Base-by-base conservation (phyloP, 148 eudicot genomes). In the Oxyria digyna region DNA sequence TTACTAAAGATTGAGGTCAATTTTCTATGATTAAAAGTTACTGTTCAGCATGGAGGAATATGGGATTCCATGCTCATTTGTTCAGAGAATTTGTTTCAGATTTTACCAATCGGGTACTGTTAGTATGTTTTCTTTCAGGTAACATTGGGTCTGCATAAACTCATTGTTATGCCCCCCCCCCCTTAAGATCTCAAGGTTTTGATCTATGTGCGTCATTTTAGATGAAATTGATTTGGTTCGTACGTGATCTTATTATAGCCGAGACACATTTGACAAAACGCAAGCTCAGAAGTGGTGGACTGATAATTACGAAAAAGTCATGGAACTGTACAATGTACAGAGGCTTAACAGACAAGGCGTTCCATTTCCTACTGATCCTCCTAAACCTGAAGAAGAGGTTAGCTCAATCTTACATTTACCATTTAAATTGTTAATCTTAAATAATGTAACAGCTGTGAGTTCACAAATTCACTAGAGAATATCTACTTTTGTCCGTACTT, bases 241-340 rank as follows among this genome's bases (percentile, higher is more conserved):
- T 80, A 31, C 26, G 63, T n/a, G n/a, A n/a, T 81, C 77, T 75
- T 31, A 74, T 67, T 29, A 66, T 66, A 94, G 99, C 82, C 97
- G 97, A 72, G 99, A 94, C 62, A 85, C 71, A 78, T 94, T 86
- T 76, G 88, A 88, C 79, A 81, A 94, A 81, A 88, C 85, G 91
- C 97, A 94, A 91, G 97, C 97, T 48, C 99, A 94, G 71, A 88
- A 81, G 42, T 94, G 99, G 99, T 94, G 99, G 99, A 81, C 96
- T 21, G 99, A 94, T 67, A 91, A 94, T 74, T 85, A 81, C 63
- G 99, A 94, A 62, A 91, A 85, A 75, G 84, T 94, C 64, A 85
- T 87, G 87, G 99, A 94, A 69, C 87, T 94, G 9, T 94, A 94
- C 83, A 94, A 94, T 72, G 99, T 94, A 46, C 90, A 91, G 68